Base-by-base conservation (phyloP, 352 stramenopile genomes). In the Globisporangium camurandrum region DNA sequence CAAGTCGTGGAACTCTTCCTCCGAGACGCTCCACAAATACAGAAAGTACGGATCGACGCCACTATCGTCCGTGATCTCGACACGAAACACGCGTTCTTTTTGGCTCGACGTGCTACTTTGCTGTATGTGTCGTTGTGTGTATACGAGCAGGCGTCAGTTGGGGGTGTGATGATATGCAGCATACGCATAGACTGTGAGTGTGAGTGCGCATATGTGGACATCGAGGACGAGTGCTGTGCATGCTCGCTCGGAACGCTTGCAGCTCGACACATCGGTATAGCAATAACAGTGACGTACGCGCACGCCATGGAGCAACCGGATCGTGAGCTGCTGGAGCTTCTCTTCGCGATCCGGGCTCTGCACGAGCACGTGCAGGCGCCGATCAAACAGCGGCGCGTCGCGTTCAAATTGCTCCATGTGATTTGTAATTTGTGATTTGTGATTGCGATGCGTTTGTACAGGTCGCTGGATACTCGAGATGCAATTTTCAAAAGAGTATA, bases 1-100 rank as follows among this genome's bases (percentile, higher is more conserved):
- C 4, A 98, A 66, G 34, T 95, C 80, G 57, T 97, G 91, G 60
- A 98, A 98, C 57, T 98, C 88, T 59, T 96, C 86, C 59, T 98
- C 93, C 22, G 84, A 93, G 27, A 98, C 93, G 58, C 95, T 90
- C 69, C 92, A 91, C 14, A 93, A 69, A 57, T 93, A 97, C 41
- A 97, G 58, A 57, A 97, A 97, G 55, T 89, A 97, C 51, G 87
- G 82, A 49, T 97, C 88, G 4, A 60, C 69, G 38, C 96, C 83
- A 40, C 97, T 81, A 41, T 93, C 89, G 58, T 97, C 86, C 14
- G 92, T 97, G 36, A 98, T 86, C 62, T 98, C 90, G 26, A 97
- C 86, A 49, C 91, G 88, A 34, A 97, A 76, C 45, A 96, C 80
- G 33, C 77, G 74, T 50, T 95, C 85, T 57, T 90, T 95, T 51